phyloP scores from a whole-genome alignment of 2,329 filamentous ascomycete species.

The Aschersonia sp. region DNA sequence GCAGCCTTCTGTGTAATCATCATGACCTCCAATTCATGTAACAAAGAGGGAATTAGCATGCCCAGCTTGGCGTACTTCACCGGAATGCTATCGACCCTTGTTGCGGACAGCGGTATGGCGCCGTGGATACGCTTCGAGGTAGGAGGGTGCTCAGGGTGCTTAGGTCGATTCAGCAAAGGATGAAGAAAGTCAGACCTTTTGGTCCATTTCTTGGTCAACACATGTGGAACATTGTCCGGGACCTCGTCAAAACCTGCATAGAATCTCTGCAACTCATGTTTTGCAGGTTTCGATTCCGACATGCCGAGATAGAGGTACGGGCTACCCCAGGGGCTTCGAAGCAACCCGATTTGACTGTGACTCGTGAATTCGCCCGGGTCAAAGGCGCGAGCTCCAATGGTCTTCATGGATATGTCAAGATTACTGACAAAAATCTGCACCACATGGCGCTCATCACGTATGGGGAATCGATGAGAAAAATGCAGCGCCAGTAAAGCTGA shows the following conservation, averaged over 20 bases:
- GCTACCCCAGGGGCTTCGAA: constrained; percentile 20
- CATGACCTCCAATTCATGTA: constrained; percentile 51
- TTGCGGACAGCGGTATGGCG: constrained; percentile 30
- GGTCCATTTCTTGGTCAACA: constrained; percentile 34
- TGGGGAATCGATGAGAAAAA: constrained; percentile 30
- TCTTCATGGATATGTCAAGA: constrained; percentile 11
- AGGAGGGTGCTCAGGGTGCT: constrained; percentile 6
- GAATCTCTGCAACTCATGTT: constrained; percentile 21
- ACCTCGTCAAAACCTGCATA: constrained; percentile 21
- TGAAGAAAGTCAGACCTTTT: constrained; percentile 47
- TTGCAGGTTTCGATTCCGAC: constrained; percentile 28
- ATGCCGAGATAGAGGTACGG: constrained; percentile 27
- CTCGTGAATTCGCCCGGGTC: constrained; percentile 9
- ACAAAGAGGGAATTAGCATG: constrained; percentile 57
- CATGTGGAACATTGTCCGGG: constrained; percentile 30
- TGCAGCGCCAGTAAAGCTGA: constrained; percentile 28
- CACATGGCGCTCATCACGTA: constrained; percentile 24
- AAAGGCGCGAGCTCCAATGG: constrained; percentile 17
- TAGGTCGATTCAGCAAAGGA: constrained; percentile 3
- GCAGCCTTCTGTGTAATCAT: constrained; percentile 48
- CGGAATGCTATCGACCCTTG: constrained; percentile 33
- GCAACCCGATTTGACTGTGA: constrained; percentile 14
- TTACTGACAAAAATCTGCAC: constrained; percentile 23
- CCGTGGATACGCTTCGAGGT: constrained; percentile 25
- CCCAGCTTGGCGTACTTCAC: constrained; percentile 31